These are phyloP conservation scores for Dendrobium chrysotoxum DNA, from an alignment of 106 monocot species.

Conservation along the genomic window DNA sequence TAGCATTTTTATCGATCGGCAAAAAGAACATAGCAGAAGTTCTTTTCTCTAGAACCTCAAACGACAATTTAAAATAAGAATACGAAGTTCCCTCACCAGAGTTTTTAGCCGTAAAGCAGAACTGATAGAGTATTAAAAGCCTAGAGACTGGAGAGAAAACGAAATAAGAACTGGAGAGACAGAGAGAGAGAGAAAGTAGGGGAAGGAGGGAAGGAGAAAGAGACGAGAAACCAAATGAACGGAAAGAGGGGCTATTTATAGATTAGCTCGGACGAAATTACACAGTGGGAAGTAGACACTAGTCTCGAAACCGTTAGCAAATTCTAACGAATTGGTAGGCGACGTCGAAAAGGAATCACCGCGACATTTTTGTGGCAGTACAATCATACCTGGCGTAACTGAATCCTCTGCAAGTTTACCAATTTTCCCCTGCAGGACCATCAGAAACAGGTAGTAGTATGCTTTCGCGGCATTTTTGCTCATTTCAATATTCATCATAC, in stretches of 20 bases:
- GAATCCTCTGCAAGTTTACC: not conserved
- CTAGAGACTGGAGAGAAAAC: not conserved
- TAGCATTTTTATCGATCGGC: not conserved
- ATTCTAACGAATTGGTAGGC: not conserved
- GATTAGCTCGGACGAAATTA: not conserved
- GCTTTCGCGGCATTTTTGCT: not conserved
- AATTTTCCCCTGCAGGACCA: not conserved
- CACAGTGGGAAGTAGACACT: not conserved
- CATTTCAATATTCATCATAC: too few relatives aligned
- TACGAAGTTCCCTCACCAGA: not conserved
- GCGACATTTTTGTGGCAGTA: not conserved
- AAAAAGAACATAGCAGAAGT: not conserved
- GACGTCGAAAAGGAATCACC: not conserved
- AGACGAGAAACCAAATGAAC: not conserved
- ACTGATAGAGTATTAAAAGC: not conserved
- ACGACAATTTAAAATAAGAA: not conserved
- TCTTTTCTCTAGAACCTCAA: not conserved
- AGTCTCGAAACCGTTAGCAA: not conserved
- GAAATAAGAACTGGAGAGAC: too few relatives aligned
- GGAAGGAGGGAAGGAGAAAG: not conserved
- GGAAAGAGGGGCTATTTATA: not conserved
- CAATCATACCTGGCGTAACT: not conserved
- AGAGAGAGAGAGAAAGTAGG: too few relatives aligned
- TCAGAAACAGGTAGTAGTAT: not conserved
- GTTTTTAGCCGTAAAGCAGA: not conserved